phyloP scores from a whole-genome alignment of 192 early-diverging fungal species.

The Coemansia sp. region DNA sequence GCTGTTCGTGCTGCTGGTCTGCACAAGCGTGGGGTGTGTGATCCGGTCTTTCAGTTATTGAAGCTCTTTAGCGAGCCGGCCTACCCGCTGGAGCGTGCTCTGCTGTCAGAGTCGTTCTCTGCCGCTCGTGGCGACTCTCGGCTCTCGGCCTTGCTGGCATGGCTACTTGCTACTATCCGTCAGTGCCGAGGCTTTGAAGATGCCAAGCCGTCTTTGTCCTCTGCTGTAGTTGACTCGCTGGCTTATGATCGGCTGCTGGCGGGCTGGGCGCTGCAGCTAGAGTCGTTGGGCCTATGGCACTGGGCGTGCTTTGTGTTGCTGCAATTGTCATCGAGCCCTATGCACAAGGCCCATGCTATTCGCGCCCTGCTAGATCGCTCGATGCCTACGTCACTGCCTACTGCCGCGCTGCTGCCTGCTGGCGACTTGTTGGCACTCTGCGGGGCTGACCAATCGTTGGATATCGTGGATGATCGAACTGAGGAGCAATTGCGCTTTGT shows the following conservation, averaged over 20 bases:
- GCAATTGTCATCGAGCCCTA: conserved; percentile 55
- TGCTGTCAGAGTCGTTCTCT: conserved; percentile 61
- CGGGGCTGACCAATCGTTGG: not conserved
- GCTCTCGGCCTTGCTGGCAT: conserved; percentile 65
- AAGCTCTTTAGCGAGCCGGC: conserved; percentile 56
- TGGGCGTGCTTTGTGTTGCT: conserved; percentile 80
- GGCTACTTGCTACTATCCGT: conserved; percentile 52
- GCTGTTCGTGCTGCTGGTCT: conserved; percentile 20
- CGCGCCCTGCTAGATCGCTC: conserved; percentile 34
- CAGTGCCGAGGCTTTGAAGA: conserved; percentile 54
- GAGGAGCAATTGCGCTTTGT: conserved; percentile 57
- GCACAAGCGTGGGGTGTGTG: conserved; percentile 29
- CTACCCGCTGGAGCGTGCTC: conserved; percentile 57
- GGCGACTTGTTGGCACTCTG: conserved; percentile 7
- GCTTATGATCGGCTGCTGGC: conserved; percentile 58
- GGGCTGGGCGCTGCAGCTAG: conserved; percentile 68
- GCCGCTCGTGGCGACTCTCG: conserved; percentile 64
- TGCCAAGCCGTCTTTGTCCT: not conserved
- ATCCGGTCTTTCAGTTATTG: conserved; percentile 76
- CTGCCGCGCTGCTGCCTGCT: conserved; percentile 1
- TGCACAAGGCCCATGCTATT: conserved; percentile 52
- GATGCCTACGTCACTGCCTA: conserved; percentile 20
- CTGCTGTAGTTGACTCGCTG: not conserved
- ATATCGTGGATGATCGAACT: not conserved
- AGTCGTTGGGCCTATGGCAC: conserved; percentile 73